A percentile compares a stretch with the other conserved stretches of the same genome.
Conservation (phyloP, 2,329 filamentous ascomycete species). For the Clonostachys solani region DNA sequence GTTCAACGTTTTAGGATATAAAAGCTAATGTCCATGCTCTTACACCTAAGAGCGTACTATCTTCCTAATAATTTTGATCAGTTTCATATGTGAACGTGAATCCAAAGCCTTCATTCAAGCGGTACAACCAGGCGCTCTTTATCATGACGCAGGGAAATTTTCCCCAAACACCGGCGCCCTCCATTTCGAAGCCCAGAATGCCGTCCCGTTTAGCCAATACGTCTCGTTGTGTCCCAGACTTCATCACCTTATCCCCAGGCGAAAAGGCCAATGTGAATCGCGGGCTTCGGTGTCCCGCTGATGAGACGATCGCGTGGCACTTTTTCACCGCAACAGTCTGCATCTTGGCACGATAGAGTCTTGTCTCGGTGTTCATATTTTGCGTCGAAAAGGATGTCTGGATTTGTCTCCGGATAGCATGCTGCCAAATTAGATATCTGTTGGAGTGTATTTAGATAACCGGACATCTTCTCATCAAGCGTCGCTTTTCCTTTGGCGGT, state of each 20-base stretch:
- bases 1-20: too few species aligned
- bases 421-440: too few species aligned
- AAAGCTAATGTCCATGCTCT: too few species aligned
- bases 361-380: conserved; percentile 6
- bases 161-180: conserved; percentile 17
- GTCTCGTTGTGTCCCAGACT: conserved; percentile 25
- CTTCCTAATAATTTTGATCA: too few species aligned
- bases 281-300: conserved; percentile 3
- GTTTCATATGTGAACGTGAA: too few species aligned
- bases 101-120: too few species aligned
- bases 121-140: conserved; percentile 1
- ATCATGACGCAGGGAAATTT: conserved; percentile 19
- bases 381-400: conserved; percentile 10
- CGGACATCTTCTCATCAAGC: neutral
- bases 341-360: too few species aligned
- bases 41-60: too few species aligned
- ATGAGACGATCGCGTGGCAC: conserved; percentile 8
- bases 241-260: conserved; percentile 32
- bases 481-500: neutral
- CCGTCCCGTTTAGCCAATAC: conserved; percentile 11
- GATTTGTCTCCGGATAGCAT: conserved; percentile 5
- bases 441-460: conserved; percentile 4
- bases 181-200: conserved; percentile 20
- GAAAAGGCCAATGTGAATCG: conserved; percentile 23
- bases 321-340: too few species aligned